Base-by-base conservation (phyloP, 2,329 filamentous ascomycete genomes). In the Fusarium compactum region DNA sequence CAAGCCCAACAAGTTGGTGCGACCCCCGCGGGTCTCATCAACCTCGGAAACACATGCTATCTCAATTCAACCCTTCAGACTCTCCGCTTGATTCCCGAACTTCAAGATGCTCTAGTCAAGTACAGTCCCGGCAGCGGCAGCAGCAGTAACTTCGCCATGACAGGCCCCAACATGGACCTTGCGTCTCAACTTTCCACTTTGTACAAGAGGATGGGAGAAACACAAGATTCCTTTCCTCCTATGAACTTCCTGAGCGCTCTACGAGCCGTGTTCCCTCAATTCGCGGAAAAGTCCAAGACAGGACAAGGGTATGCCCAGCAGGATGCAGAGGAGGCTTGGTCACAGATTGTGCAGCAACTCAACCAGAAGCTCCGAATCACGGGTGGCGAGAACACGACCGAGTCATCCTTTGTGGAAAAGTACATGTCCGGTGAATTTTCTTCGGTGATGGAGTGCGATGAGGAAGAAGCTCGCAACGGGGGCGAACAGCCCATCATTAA, bases 271-370 rank as follows among this genome's bases (percentile, higher is more conserved):
- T 98, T 93, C 77, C 96, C 96, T 12, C 96, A 98, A 78, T 99
- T 99, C 78, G 94, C 94, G 14, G 94, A 99, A 82, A 91, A 89
- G 76, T 89, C 94, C 58, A 95, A 93, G 79, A 91, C 91, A 32
- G 92, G 93, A 24, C 86, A 91, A 62, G 94, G 93, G 9, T 98
- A 91, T 77, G 95, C 96, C n/a, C 96, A 99, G 81, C 96, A 99
- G 82, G 96, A 99, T 83, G 96, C 96, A 2, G 96, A 99, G 80
- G 96, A 99, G 81, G 96, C 95, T 48, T 99, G 95, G 94, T 96
- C 95, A 22, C 95, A 98, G 78, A 97, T 99, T 67, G 83, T 99
- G 8, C 90, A 92, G 46, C 92, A 95, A 76, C 83, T 99, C 40
- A 90, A 92, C 67, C 88, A 92, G 76, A 95, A 93, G 78, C 83